phyloP scores from a whole-genome alignment of 2,329 filamentous ascomycete species.

The Nemania serpens region DNA sequence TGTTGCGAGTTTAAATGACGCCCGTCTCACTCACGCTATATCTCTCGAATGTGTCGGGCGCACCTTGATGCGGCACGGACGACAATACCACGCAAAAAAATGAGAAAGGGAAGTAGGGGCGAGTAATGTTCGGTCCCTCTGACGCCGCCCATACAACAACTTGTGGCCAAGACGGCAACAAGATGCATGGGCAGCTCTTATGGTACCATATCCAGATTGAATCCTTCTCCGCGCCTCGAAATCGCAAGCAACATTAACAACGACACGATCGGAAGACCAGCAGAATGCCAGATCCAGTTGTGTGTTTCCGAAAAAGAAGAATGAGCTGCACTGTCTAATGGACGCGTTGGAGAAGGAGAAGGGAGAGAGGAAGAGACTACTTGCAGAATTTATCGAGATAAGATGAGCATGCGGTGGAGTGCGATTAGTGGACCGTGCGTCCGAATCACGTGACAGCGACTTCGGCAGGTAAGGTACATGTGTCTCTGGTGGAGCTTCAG shows the following conservation, averaged over 20 bases:
- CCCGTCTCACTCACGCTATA: background rate
- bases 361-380: constrained; percentile 35
- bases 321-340: constrained; percentile 87
- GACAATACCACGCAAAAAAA: background rate
- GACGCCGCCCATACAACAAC: constrained; percentile 78
- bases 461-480: background rate
- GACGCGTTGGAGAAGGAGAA: constrained; percentile 65
- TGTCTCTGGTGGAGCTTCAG: background rate
- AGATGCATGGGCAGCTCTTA: constrained; percentile 74
- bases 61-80: background rate
- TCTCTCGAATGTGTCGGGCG: background rate
- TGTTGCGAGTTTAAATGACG: background rate
- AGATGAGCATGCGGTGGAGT: constrained; percentile 21
- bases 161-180: constrained; percentile 44
- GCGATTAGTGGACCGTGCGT: constrained; percentile 18
- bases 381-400: constrained; percentile 29
- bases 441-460: constrained; percentile 31
- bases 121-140: constrained; percentile 74
- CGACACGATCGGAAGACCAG: constrained; percentile 57
- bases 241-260: constrained; percentile 62
- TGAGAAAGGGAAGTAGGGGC: background rate
- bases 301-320: constrained; percentile 53
- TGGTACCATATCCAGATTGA: constrained; percentile 57
- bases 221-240: constrained; percentile 54
- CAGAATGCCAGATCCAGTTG: constrained; percentile 70